Base-by-base conservation (phyloP, 2,329 filamentous ascomycete genomes). In the Ophiostoma pallidulum region DNA sequence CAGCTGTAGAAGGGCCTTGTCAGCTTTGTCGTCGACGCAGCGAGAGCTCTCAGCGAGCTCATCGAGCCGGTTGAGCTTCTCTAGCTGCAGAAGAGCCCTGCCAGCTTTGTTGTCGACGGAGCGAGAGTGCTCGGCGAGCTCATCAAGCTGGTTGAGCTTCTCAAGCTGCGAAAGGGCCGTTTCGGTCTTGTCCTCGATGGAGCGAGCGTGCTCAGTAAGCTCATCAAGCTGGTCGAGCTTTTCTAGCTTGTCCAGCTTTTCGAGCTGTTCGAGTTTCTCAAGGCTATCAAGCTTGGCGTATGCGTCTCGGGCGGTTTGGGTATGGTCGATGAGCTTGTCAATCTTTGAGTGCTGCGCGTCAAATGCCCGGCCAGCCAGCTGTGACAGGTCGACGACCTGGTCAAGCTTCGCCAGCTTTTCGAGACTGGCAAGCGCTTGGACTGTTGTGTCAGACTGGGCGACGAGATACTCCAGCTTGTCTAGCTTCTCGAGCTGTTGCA, bases 31-130 rank as follows among this genome's bases (percentile, higher is more conserved):
- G 28, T 29, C 28, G 12, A 12, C 28, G 12, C 7, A 7, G 12
- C 28, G 28, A 29, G 28, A 29, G 28, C 10, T 42, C n/a, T 42
- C 40, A 8, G 10, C 22, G 10, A 80, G 82, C 56, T 80, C 79
- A 2, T 67, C 66, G 0, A 70, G 62, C 0, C 66, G 69, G 46
- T 71, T 66, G 18, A 80, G 65, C 54, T 79, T n/a, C n/a, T n/a
- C n/a, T n/a, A n/a, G n/a, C n/a, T n/a, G n/a, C 7, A 75, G 72
- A 32, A 86, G 77, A 2, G 85, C 80, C 59, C 87, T 82, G 41
- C 76, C 76, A 0, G 85, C n/a, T n/a, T n/a, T n/a, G n/a, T n/a
- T n/a, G n/a, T n/a, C n/a, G n/a, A n/a, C 77, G n/a, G 77, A 74
- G 29, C 79, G 72, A n/a, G n/a, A n/a, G 8, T 80, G 75, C 6